Percentiles rank a stretch among this genome's conserved stretches.
These are phyloP conservation scores for Cylindrodendrum hubeiense DNA, from an alignment of 2,329 filamentous ascomycete species.

Conservation along the genomic window DNA sequence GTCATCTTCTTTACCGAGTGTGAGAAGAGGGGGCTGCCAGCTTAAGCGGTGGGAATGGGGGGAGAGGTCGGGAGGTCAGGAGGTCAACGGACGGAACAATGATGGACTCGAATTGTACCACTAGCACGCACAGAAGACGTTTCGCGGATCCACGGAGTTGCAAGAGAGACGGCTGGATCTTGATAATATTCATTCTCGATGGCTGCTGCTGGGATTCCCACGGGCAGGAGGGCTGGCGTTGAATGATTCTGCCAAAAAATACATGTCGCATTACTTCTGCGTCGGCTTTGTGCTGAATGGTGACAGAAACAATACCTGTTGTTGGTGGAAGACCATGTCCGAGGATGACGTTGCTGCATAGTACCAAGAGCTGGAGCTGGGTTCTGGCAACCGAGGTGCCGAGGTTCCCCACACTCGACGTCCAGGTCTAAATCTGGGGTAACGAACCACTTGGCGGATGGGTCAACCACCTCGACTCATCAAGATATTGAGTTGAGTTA, in stretches of 20 bases:
- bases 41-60: constrained; percentile 54
- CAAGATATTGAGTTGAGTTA: background rate
- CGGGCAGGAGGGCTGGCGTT: constrained; percentile 15
- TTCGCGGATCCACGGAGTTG: background rate
- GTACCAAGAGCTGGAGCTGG: constrained; percentile 12
- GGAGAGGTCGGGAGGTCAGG: background rate
- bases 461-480: background rate
- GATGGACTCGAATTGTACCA: constrained; percentile 31
- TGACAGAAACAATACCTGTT: background rate
- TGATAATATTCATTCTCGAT: constrained; percentile 13
- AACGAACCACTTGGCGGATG: background rate
- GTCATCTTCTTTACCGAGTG: constrained; percentile 97
- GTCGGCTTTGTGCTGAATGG: background rate
- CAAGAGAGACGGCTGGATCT: constrained; percentile 16
- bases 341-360: background rate
- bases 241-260: constrained; percentile 7
- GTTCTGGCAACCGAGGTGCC: constrained; percentile 41
- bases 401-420: constrained; percentile 45
- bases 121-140: constrained; percentile 17
- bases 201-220: constrained; percentile 4
- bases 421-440: constrained; percentile 34
- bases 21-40: constrained; percentile 88
- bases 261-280: background rate
- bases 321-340: background rate
- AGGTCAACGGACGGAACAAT: background rate